A percentile compares a stretch with the other conserved stretches of the same genome.
Evolutionary conservation across 2,329 filamentous ascomycete genomes (phyloP).

Genomic region (Macrophomina tecta): DNA sequence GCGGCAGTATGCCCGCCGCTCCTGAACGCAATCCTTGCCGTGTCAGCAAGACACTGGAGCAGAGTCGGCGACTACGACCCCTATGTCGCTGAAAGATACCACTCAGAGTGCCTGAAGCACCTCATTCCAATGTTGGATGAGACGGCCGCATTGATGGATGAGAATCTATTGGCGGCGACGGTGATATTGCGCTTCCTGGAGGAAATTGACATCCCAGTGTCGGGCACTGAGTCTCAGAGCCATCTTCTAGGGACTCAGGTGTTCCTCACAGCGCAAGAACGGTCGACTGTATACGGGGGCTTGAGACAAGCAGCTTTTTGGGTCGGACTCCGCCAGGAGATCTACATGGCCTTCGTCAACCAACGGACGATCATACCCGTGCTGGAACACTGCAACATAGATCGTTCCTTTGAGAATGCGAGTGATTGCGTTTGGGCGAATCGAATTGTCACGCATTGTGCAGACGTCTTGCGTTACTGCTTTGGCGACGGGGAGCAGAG

Average conservation of each 20-base stretch:
- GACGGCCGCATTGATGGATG: conserved; percentile 47
- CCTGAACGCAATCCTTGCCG: conserved; percentile 51
- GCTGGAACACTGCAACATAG: conserved; percentile 34
- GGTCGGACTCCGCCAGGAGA: conserved; percentile 44
- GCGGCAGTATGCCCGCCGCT: conserved; percentile 57
- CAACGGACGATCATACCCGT: conserved; percentile 38
- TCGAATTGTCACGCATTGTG: conserved; percentile 48
- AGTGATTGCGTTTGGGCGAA: conserved; percentile 52
- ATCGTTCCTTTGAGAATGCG: conserved; percentile 47
- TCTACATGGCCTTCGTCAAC: conserved; percentile 40
- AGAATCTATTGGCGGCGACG: conserved; percentile 49
- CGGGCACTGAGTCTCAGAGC: conserved; percentile 44
- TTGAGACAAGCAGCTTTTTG: conserved; percentile 36
- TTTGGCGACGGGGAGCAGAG: conserved; percentile 54
- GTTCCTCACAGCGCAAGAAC: conserved; percentile 21
- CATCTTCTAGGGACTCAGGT: conserved; percentile 47
- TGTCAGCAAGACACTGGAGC: conserved; percentile 51
- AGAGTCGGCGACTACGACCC: conserved; percentile 48
- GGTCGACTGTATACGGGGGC: conserved; percentile 19
- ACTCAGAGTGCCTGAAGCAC: conserved; percentile 49
- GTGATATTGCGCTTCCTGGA: conserved; percentile 50
- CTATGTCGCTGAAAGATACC: conserved; percentile 50
- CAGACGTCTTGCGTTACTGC: conserved; percentile 59
- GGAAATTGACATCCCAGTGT: conserved; percentile 48
- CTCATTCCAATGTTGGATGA: conserved; percentile 50